Percentiles rank a stretch among this genome's conserved stretches.
Conservation (phyloP, 495 filamentous ascomycete species). For the Hapsidospora chrysogenum region DNA sequence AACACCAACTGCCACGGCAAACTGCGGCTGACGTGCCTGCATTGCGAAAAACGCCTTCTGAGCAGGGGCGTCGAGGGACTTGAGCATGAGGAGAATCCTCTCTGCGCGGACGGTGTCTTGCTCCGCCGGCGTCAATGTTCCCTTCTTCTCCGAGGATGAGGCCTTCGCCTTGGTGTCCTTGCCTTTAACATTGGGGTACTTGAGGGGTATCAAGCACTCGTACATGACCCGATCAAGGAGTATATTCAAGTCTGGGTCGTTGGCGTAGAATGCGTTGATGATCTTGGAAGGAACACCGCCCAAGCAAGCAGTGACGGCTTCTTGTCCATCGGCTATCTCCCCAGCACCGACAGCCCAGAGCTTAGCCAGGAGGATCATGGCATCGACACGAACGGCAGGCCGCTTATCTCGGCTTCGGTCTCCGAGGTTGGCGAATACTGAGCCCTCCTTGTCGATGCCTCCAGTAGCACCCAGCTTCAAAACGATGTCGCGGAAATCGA, state of each 20-base stretch:
- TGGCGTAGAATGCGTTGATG: slow-evolving; percentile 77
- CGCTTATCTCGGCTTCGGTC: slow-evolving; percentile 82
- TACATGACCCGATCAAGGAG: slow-evolving; percentile 73
- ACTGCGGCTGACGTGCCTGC: slow-evolving; percentile 53
- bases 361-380: slow-evolving; percentile 64
- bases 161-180: slow-evolving; percentile 39
- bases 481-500: slow-evolving; percentile 63
- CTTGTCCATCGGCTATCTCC: slow-evolving; percentile 71
- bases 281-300: slow-evolving; percentile 72
- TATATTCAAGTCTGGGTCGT: slow-evolving; percentile 72
- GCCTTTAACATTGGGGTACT: slow-evolving; percentile 65
- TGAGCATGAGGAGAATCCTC: slow-evolving; percentile 65
- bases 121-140: slow-evolving; percentile 35
- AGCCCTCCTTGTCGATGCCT: slow-evolving; percentile 48
- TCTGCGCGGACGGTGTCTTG: slow-evolving; percentile 74
- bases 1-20: slow-evolving; percentile 49
- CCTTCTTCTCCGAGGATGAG: slow-evolving; percentile 36
- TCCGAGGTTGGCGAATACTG: slow-evolving; percentile 60
- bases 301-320: slow-evolving; percentile 51
- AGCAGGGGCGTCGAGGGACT: slow-evolving; percentile 59
- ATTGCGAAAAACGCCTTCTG: slow-evolving; percentile 82
- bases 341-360: slow-evolving; percentile 86
- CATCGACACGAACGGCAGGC: slow-evolving; percentile 63
- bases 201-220: slow-evolving; percentile 69
- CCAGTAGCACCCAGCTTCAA: slow-evolving; percentile 62